Base-by-base conservation (phyloP, 176 grass and related monocot genomes). In the Oryza meridionalis region DNA sequence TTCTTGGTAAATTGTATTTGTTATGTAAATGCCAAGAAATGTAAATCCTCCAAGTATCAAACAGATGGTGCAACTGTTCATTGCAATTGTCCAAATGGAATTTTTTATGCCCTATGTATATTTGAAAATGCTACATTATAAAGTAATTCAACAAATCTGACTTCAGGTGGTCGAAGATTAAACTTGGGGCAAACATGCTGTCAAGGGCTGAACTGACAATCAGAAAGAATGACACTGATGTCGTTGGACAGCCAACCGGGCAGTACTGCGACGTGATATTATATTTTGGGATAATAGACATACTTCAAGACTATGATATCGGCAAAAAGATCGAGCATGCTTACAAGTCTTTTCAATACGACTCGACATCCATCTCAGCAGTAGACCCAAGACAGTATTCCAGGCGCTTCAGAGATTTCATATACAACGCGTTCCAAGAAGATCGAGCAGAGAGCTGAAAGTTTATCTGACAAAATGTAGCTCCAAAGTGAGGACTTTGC, bases 241-340 rank as follows among this genome's bases (percentile, higher is more conserved):
- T 92, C 77, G 82, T 97, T 47, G 91, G 94, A 73, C 89, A 97
- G 76, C 85, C 87, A 76, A 88, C 89, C 4, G 87, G 94, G 38
- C 89, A 97, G 43, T 97, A 88, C 65, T 97, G 91, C 38, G 87
- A 94, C 49, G 94, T 97, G 17, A 89, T 94, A 72, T 77, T 97
- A 47, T 90, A 90, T 78, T 97, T 97, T 24, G 94, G 94, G 51
- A 97, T 97, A 77, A 97, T 97, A 65, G 94, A 97, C 81, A 97
- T 94, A 86, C 92, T 94, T 71, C 94, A 97, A 92, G 94, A 94
- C 81, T 97, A 97, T 47, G 94, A 94, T 78, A 94, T 97, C 17
- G 82, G 89, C 76, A 97, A 97, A 90, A 94, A 84, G 73, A 69
- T 97, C 50, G 94, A 97, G 72, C 94, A 94, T 76, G 94, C 90